phyloP scores from a whole-genome alignment of 768 basidiomycete species.

The Termitomyces sp. region DNA sequence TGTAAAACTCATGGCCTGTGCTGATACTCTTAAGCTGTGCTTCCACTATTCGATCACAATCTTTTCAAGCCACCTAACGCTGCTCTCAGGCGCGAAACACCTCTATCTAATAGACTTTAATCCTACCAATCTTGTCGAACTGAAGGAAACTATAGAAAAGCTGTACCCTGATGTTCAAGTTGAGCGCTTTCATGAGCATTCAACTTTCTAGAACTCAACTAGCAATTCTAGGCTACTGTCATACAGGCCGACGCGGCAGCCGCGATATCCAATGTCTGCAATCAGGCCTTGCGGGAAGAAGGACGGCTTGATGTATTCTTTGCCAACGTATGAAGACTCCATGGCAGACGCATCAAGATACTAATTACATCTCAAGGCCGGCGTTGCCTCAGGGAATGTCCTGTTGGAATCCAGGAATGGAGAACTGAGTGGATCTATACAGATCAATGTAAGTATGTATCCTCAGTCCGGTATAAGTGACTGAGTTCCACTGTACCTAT shows the following conservation, averaged over 20 bases:
- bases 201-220: background rate
- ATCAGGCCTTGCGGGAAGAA: constrained; percentile 71
- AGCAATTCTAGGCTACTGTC: constrained; percentile 57
- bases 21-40: constrained; percentile 51
- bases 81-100: constrained; percentile 57
- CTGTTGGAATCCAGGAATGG: no score
- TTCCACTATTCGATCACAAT: constrained; percentile 41
- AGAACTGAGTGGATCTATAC: no score
- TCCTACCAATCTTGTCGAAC: constrained; percentile 57
- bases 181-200: background rate
- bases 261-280: constrained; percentile 62
- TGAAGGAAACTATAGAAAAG: constrained; percentile 62
- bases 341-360: background rate
- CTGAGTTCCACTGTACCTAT: no score
- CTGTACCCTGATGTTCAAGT: constrained; percentile 81
- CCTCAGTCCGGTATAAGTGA: no score
- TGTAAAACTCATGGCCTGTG: background rate
- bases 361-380: constrained; percentile 45
- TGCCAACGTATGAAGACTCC: constrained; percentile 65
- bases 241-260: constrained; percentile 76
- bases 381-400: constrained; percentile 39
- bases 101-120: constrained; percentile 74
- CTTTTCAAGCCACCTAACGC: background rate
- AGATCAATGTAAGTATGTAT: no score
- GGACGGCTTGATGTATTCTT: constrained; percentile 92